Base-by-base conservation (phyloP, 805 yeast genomes). In the Spathaspora passalidarum region DNA sequence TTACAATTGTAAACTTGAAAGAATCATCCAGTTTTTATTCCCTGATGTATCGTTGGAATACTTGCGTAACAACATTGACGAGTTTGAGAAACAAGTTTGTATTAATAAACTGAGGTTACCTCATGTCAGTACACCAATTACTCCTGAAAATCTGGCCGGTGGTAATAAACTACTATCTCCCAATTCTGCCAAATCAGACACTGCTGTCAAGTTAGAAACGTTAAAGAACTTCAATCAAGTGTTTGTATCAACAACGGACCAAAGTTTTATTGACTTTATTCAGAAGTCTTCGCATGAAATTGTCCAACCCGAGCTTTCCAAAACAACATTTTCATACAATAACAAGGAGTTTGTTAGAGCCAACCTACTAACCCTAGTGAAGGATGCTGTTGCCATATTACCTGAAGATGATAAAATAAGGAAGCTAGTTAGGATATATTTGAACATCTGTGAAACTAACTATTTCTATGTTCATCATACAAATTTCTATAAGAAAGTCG, bases 361-460 rank as follows among this genome's bases (percentile, higher is more conserved):
- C 16, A 44, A 42, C 16, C 26, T 44, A 17, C 22, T 44, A 14
- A 42, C 52, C 4, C 22, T 48, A 20, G 36, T 53, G 19, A 38
- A 29, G 22, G 49, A 53, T n/a, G 46, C 54, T 7, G 35, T 52
- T 10, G 44, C 47, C 10, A 25, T 39, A 14, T 36, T 51, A 7
- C 57, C 57, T 5, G 23, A 48, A 7, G 44, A 43, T 20, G 47
- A 52, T 13, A 23, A 34, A 14, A 38, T 53, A 26, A 20, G 42
- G 18, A 49, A 44, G 14, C 29, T 51, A 20, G 36, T 51, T 6
- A 29, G 32, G n/a, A 49, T 53, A 4, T 52, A 36, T 35, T 38
- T 53, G 11, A 46, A 50, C 22, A 45, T 53, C 16, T 53, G 55
- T 41, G 55, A 52, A 35, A 53, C 57, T 10, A 53, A 54, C 26